A percentile compares a stretch with the other conserved stretches of the same genome.
Evolutionary conservation across 805 yeast species (phyloP).

Genomic region (Barnettozyma botsteinii): DNA sequence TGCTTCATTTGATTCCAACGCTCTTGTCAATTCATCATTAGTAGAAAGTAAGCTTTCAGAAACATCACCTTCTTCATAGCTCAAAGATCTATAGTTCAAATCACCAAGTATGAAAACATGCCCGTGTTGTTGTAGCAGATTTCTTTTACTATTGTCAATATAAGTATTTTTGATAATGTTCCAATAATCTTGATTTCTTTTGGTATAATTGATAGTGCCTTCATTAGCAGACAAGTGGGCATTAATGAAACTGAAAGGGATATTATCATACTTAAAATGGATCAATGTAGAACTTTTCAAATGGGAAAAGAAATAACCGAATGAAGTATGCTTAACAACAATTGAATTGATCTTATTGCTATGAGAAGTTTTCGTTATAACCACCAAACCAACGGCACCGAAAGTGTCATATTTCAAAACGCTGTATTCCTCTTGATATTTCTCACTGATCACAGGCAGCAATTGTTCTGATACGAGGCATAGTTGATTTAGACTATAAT

Average conservation of each 20-base stretch:
- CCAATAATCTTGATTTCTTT: conserved; percentile 49
- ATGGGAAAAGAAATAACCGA: conserved; percentile 57
- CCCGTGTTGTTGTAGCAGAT: conserved; percentile 41
- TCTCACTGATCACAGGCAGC: conserved; percentile 29
- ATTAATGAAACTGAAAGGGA: conserved; percentile 50
- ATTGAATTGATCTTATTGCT: conserved; percentile 5
- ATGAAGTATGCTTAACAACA: conserved; percentile 30
- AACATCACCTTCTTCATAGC: conserved; percentile 13
- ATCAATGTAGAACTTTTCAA: conserved; percentile 73
- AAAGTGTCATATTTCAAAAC: conserved; percentile 38
- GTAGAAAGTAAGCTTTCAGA: conserved; percentile 21
- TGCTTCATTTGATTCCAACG: conserved; percentile 34
- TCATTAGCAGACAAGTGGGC: conserved; percentile 80
- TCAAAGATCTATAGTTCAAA: conserved; percentile 63
- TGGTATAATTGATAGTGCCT: conserved; percentile 40
- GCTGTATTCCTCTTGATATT: conserved; percentile 34
- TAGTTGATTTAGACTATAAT: conserved; percentile 33
- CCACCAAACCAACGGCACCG: conserved; percentile 55
- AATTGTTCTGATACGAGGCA: conserved; percentile 32
- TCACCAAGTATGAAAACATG: conserved; percentile 82
- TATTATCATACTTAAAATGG: conserved; percentile 34
- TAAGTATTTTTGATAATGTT: conserved; percentile 47
- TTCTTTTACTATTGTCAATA: conserved; percentile 47
- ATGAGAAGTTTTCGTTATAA: conserved; percentile 14
- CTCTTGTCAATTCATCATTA: conserved; percentile 32